Conservation (phyloP, 2,329 filamentous ascomycete species). For the Cladosporium sp. region DNA sequence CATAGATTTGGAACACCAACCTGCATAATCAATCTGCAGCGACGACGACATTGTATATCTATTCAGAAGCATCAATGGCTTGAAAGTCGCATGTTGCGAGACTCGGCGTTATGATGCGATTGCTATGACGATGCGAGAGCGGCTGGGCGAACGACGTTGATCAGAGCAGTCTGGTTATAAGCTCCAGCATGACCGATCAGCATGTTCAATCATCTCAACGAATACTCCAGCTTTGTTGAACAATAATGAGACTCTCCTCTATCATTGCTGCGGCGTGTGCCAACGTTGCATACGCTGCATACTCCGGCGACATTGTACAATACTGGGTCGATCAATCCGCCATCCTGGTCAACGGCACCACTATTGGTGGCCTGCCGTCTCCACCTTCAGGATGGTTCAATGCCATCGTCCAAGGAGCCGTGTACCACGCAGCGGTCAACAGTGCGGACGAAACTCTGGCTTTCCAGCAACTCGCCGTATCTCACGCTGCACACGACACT, state of each 20-base stretch:
- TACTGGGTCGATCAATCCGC: constrained; percentile 32
- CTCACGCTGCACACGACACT: constrained; percentile 35
- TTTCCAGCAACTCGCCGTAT: constrained; percentile 37
- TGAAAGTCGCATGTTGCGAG: not conserved
- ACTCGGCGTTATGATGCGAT: constrained; percentile 2
- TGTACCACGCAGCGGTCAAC: constrained; percentile 26
- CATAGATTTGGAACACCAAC: not conserved
- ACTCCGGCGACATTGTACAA: constrained; percentile 22
- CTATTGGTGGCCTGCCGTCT: constrained; percentile 33
- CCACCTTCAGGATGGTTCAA: constrained; percentile 36
- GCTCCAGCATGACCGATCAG: not conserved
- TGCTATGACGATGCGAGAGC: not conserved
- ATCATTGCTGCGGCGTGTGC: not conserved
- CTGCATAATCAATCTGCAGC: not conserved
- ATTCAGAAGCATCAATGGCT: not conserved
- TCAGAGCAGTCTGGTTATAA: not conserved
- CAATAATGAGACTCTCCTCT: not conserved
- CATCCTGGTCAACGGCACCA: constrained; percentile 31
- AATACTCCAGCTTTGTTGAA: not conserved
- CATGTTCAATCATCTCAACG: not conserved
- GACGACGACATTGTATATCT: not conserved
- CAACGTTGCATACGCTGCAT: constrained; percentile 17
- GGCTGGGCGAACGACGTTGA: not conserved
- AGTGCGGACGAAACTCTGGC: constrained; percentile 27
- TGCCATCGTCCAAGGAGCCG: constrained; percentile 34